Conservation (phyloP, 306 rosid species). For the Oxytropis ochrocephala region DNA sequence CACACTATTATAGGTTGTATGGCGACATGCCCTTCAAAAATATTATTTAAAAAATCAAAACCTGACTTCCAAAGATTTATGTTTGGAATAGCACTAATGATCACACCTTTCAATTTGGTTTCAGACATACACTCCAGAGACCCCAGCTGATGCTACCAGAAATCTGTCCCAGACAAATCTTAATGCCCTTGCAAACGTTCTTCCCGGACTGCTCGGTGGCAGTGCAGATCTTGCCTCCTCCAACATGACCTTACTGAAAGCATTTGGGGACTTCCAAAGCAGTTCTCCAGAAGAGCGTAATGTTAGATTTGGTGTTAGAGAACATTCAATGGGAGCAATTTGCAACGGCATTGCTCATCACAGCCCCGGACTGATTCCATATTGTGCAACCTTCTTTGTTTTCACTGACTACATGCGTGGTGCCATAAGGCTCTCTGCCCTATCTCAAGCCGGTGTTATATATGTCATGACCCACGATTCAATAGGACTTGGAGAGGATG, state of each 20-base stretch:
- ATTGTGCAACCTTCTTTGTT: slow-evolving; percentile 97
- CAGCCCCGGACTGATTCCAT: slow-evolving; percentile 90
- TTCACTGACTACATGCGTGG: slow-evolving; percentile 98
- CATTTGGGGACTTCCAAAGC: slow-evolving; percentile 82
- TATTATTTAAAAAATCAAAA: neutral
- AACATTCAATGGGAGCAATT: slow-evolving; percentile 97
- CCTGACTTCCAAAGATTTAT: neutral
- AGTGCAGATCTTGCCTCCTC: slow-evolving; percentile 99
- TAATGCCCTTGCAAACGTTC: slow-evolving; percentile 82
- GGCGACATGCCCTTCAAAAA: neutral
- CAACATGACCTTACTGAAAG: slow-evolving; percentile 92
- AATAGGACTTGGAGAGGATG: slow-evolving; percentile 98
- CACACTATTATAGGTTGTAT: neutral
- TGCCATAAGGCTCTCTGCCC: slow-evolving; percentile 91
- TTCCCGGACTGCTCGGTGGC: slow-evolving; percentile 97
- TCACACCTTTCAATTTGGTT: neutral
- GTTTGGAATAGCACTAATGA: neutral
- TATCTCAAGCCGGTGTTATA: slow-evolving; percentile 66
- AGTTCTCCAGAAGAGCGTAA: slow-evolving; percentile 87
- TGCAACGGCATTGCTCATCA: slow-evolving; percentile 90
- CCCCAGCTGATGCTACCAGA: slow-evolving; percentile 91
- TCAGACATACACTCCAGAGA: slow-evolving; percentile 86
- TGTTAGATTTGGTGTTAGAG: slow-evolving; percentile 91
- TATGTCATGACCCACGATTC: slow-evolving; percentile 98
- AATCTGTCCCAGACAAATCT: slow-evolving; percentile 85